phyloP scores from a whole-genome alignment of 345 rosid species.

The Populus ilicifolia region DNA sequence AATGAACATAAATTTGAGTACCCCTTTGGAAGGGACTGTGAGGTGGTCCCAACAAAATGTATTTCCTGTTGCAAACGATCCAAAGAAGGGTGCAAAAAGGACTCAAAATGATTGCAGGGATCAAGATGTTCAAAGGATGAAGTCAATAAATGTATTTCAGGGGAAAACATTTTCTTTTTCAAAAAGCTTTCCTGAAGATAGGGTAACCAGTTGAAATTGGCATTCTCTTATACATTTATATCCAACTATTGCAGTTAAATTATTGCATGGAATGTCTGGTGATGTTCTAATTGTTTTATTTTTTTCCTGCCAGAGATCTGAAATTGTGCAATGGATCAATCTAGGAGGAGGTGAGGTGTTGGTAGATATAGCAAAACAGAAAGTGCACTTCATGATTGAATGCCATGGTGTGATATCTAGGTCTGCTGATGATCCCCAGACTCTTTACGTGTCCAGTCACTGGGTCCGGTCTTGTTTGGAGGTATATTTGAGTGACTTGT shows the following conservation, averaged over 20 bases:
- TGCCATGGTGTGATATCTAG: constrained; percentile 59
- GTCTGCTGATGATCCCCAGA: constrained; percentile 26
- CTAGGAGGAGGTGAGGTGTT: constrained; percentile 86
- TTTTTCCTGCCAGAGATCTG: constrained; percentile 55
- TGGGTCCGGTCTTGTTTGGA: constrained; percentile 91
- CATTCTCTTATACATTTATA: background rate
- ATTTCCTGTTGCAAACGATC: constrained; percentile 27
- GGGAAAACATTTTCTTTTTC: constrained; percentile 81
- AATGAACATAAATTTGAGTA: constrained; percentile 18
- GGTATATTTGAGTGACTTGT: constrained; percentile 38
- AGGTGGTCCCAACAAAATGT: constrained; percentile 31
- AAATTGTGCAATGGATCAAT: constrained; percentile 75
- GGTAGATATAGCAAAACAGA: constrained; percentile 30
- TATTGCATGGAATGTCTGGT: background rate
- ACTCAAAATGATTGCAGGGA: constrained; percentile 30
- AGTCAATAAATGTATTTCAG: constrained; percentile 46
- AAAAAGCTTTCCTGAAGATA: constrained; percentile 66
- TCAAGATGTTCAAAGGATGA: constrained; percentile 33
- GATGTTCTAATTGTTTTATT: background rate
- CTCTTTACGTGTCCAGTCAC: constrained; percentile 74
- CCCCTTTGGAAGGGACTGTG: constrained; percentile 25
- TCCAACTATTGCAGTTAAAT: background rate
- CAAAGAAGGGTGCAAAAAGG: constrained; percentile 33
- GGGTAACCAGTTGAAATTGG: constrained; percentile 50
- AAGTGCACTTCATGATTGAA: constrained; percentile 59